A percentile compares a stretch with the other conserved stretches of the same genome.
phyloP scores from a whole-genome alignment of 192 early-diverging fungal genomes.

The Backusella parvicylindrica region DNA sequence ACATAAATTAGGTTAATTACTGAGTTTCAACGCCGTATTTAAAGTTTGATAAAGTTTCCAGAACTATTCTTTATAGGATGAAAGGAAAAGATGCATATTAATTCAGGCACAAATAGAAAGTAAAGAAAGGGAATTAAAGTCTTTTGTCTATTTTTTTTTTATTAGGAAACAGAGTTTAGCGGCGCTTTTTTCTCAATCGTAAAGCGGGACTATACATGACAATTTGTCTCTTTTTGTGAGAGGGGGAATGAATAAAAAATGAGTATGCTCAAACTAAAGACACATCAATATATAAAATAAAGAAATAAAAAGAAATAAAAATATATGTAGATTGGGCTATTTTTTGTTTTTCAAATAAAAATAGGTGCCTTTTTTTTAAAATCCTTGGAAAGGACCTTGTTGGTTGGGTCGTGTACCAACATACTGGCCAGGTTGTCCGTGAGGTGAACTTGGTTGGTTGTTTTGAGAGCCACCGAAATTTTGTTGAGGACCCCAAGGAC shows the following conservation, averaged over 20 bases:
- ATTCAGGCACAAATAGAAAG: neutral
- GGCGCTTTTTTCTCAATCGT: neutral
- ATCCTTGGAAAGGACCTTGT: conserved; percentile 9
- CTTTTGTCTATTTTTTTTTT: conserved; percentile 3
- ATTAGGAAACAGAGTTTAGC: conserved; percentile 3
- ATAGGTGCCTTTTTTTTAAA: neutral
- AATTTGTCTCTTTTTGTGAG: neutral
- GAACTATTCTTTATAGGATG: neutral
- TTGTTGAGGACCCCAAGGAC: conserved; percentile 20
- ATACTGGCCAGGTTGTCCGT: neutral
- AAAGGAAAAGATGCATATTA: neutral
- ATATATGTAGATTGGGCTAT: neutral
- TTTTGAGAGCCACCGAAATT: conserved; percentile 13
- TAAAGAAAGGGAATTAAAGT: neutral
- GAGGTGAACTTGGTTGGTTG: conserved; percentile 1
- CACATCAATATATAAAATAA: conserved; percentile 6
- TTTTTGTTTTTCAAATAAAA: conserved; percentile 2
- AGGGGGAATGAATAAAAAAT: conserved; percentile 7
- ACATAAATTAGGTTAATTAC: neutral
- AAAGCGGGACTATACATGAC: conserved; percentile 1
- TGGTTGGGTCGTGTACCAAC: neutral
- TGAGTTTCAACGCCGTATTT: neutral
- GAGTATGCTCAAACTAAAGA: conserved; percentile 13
- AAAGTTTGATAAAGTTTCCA: neutral
- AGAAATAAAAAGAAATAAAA: neutral